Base-by-base conservation (phyloP, 768 basidiomycete genomes). In the Macrolepiota albuminosa region DNA sequence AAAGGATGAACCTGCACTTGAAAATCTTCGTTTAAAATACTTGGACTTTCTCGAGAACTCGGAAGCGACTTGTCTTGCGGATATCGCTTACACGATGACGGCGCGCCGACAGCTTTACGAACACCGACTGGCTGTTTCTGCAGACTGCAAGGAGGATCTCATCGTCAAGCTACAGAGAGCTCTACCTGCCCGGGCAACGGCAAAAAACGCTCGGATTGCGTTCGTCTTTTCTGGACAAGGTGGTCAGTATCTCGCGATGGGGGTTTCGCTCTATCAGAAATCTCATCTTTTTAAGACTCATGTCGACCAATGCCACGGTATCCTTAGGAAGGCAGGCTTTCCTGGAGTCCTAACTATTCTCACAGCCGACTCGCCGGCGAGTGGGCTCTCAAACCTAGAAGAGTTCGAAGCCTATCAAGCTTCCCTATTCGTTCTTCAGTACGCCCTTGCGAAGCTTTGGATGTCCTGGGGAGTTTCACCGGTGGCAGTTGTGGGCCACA, bases 221-320 rank as follows among this genome's bases (percentile, higher is more conserved):
- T 89, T 91, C 64, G 84, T 89, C 4, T 90, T 89, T 69, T 85
- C 88, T 18, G 90, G 89, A 8, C 87, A 90, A 67, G 89, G 88
- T 42, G 75, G 81, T 36, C 87, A 89, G 62, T 86, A 86, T 71
- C 66, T 75, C 18, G 81, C 83, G 6, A 89, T 90, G 88, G 88
- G 85, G 0, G 60, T 71, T 34, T 68, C 70, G 0, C 76, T 91
- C 16, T 91, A 91, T 58, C 66, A 66, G 42, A 76, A 76, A 1
- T 78, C 76, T 7, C 61, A 76, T 0, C 53, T 80, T 1, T 89
- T 91, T 69, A 76, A 70, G 53, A 59, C 64, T 6, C 72, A 76
- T 49, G 78, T 92, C 24, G 81, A 89, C 64, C 75, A 81, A 51
- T 91, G 88, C 63, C 76, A 90, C 48, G 62, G 56, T 0, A 76